A percentile compares a stretch with the other conserved stretches of the same genome.
Evolutionary conservation across 2,329 filamentous ascomycete species (phyloP).

Genomic region (Ascochyta pisi): DNA sequence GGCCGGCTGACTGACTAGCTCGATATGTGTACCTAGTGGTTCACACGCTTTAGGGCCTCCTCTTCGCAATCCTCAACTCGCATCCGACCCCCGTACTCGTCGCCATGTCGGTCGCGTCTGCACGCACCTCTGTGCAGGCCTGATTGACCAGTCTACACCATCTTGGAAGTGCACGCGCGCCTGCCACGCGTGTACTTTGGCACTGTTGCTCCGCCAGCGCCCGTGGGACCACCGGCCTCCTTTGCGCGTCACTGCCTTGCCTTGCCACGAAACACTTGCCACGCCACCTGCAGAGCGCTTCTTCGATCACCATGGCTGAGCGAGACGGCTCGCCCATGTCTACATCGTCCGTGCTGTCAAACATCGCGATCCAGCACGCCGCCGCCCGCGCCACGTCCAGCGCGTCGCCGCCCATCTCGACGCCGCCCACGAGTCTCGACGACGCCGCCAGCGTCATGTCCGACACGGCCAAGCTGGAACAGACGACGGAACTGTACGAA

Average conservation of each 20-base stretch:
- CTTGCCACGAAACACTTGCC: slow-evolving; percentile 30
- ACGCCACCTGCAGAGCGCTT: slow-evolving; percentile 25
- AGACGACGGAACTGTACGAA: slow-evolving; percentile 30
- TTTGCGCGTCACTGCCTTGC: slow-evolving; percentile 44
- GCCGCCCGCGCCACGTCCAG: slow-evolving; percentile 53
- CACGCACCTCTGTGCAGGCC: slow-evolving; percentile 31
- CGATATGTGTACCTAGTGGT: slow-evolving; percentile 41
- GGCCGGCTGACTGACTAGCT: slow-evolving; percentile 43
- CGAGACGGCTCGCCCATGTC: slow-evolving; percentile 48
- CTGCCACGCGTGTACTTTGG: slow-evolving; percentile 39
- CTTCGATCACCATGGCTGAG: slow-evolving; percentile 39
- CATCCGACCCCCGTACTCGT: slow-evolving; percentile 27
- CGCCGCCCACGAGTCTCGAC: slow-evolving; percentile 71
- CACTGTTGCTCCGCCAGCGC: slow-evolving; percentile 42
- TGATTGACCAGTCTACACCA: slow-evolving; percentile 19
- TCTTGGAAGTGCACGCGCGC: slow-evolving; percentile 24
- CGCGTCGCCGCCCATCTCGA: slow-evolving; percentile 64
- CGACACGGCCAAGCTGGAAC: slow-evolving; percentile 43
- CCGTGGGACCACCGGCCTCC: slow-evolving; percentile 34
- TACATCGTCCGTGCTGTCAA: slow-evolving; percentile 52
- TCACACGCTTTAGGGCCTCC: slow-evolving; percentile 26
- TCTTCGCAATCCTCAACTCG: slow-evolving; percentile 33
- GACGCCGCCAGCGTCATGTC: slow-evolving; percentile 65
- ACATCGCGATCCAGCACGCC: slow-evolving; percentile 33
- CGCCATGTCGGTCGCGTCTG: slow-evolving; percentile 33